Conservation (phyloP, 192 early-diverging fungal species). For the Hyaloraphidium curvatum region DNA sequence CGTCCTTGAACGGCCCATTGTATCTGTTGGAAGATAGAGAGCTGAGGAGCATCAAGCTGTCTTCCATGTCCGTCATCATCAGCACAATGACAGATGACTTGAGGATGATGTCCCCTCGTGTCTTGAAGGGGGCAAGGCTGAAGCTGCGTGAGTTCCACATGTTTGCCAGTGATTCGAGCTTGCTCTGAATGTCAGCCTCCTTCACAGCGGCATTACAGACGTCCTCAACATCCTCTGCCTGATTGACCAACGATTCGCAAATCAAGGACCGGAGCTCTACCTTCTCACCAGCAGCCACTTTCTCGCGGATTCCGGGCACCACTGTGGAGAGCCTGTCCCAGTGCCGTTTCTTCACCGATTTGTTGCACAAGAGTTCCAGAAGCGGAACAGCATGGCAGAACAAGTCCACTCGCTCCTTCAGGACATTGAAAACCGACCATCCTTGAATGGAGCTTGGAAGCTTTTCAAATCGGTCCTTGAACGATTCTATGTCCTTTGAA, state of each 20-base stretch:
- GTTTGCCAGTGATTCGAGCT: conserved; percentile 29
- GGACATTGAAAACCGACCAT: conserved; percentile 40
- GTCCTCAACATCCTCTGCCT: conserved; percentile 41
- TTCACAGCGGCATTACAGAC: conserved; percentile 41
- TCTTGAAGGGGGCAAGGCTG: conserved; percentile 34
- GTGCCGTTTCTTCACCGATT: conserved; percentile 36
- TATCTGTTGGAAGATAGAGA: conserved; percentile 40
- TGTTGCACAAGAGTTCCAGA: conserved; percentile 41
- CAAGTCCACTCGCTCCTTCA: conserved; percentile 40
- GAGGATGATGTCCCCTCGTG: conserved; percentile 34
- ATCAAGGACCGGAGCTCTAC: conserved; percentile 38
- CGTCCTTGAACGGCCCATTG: conserved; percentile 39
- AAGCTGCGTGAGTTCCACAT: conserved; percentile 44
- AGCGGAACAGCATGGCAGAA: conserved; percentile 32
- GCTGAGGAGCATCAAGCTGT: conserved; percentile 37
- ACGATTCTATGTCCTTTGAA: conserved; percentile 16
- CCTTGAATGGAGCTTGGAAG: conserved; percentile 43
- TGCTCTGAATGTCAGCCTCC: conserved; percentile 43
- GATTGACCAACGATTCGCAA: conserved; percentile 31
- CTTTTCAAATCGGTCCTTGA: conserved; percentile 47
- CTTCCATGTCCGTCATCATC: conserved; percentile 44
- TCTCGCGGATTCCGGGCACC: too few species aligned
- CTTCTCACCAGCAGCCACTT: too few species aligned
- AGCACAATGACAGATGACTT: conserved; percentile 36
- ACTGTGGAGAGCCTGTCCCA: conserved; percentile 37